phyloP scores from a whole-genome alignment of 306 rosid genomes.

The Fragaria ananassa region DNA sequence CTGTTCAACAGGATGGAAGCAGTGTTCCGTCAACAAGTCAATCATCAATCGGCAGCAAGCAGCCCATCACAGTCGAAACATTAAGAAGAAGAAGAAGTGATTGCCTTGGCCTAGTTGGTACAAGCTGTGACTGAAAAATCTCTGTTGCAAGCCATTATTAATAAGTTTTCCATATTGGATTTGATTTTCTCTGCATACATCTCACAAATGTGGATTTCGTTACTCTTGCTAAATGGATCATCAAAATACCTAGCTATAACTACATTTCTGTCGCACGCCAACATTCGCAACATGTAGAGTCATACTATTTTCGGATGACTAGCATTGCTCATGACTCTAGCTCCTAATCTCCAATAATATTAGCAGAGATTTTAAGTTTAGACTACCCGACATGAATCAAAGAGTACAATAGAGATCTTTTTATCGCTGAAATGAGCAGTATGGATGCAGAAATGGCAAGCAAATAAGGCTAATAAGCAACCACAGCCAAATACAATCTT shows the following conservation, averaged over 20 bases:
- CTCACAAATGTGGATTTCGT: neutral
- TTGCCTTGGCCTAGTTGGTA: neutral
- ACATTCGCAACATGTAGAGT: neutral
- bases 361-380: neutral
- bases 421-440: neutral
- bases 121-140: neutral
- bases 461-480: neutral
- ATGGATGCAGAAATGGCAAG: neutral
- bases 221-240: neutral
- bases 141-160: neutral
- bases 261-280: neutral
- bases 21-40: conserved; percentile 39
- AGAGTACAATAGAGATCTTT: neutral
- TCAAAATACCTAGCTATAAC: neutral
- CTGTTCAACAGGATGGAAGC: conserved; percentile 47
- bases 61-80: conserved; percentile 24
- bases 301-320: neutral
- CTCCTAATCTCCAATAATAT: neutral
- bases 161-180: neutral
- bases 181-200: neutral
- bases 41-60: conserved; percentile 26
- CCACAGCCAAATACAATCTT: neutral
- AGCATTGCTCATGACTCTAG: neutral
- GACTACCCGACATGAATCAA: neutral
- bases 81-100: neutral